Evolutionary conservation across 306 rosid genomes (phyloP).

Genomic region (Begonia peltatifolia): DNA sequence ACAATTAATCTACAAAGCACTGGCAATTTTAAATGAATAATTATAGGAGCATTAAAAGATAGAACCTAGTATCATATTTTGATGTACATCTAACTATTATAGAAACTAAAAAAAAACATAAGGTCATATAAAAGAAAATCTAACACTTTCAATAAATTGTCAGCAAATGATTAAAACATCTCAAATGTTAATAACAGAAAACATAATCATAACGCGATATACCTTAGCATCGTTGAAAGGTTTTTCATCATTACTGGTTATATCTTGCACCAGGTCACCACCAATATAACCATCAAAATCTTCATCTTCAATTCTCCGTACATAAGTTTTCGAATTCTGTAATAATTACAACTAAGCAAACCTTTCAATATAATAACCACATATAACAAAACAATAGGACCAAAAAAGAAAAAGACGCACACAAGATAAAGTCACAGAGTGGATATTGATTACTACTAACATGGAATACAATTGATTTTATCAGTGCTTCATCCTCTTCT

Average conservation of each 20-base stretch:
- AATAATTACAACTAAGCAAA: constrained; percentile 6
- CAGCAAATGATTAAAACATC: constrained; percentile 1
- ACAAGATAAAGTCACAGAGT: not conserved
- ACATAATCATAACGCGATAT: constrained; percentile 1
- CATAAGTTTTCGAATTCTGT: constrained; percentile 41
- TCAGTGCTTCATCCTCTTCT: constrained; percentile 76
- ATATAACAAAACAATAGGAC: constrained; percentile 1
- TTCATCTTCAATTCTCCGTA: constrained; percentile 52
- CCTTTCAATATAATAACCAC: not conserved
- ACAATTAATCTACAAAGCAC: too few species aligned
- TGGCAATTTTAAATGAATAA: too few species aligned
- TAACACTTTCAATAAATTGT: not conserved
- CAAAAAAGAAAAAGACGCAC: constrained; percentile 6
- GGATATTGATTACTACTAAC: constrained; percentile 23
- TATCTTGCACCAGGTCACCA: constrained; percentile 7
- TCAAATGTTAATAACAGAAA: not conserved
- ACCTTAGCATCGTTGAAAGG: constrained; percentile 33
- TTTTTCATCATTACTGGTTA: constrained; percentile 22
- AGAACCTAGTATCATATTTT: too few species aligned
- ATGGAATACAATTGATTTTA: constrained; percentile 50
- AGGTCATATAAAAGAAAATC: too few species aligned
- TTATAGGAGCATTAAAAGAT: too few species aligned
- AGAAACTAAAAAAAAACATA: too few species aligned
- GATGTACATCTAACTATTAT: too few species aligned
- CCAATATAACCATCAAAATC: constrained; percentile 43